A percentile compares a stretch with the other conserved stretches of the same genome.
These are phyloP conservation scores for Suaeda aralocaspica DNA, from an alignment of 148 eudicot genomes.

Conservation along the genomic window DNA sequence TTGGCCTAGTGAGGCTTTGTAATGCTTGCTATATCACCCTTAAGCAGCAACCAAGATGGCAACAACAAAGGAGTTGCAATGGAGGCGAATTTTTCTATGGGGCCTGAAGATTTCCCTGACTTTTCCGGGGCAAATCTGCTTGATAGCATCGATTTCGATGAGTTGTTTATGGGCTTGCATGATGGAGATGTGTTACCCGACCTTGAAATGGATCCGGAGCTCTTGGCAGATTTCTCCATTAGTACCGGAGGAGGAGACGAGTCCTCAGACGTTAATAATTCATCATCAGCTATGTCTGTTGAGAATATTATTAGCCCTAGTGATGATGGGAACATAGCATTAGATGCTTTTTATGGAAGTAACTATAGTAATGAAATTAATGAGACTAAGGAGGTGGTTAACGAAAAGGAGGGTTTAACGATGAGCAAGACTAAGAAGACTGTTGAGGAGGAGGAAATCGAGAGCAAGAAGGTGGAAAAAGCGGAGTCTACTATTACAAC, in stretches of 20 bases:
- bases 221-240: constrained; percentile 31
- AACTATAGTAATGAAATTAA: background rate
- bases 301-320: constrained; percentile 29
- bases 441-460: constrained; percentile 21
- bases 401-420: background rate
- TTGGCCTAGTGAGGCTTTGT: background rate
- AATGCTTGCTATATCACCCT: constrained; percentile 48
- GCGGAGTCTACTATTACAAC: background rate
- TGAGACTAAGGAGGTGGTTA: background rate
- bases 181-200: constrained; percentile 35
- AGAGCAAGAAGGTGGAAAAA: constrained; percentile 18
- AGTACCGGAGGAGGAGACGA: constrained; percentile 30
- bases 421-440: background rate
- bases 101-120: constrained; percentile 35
- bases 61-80: constrained; percentile 15
- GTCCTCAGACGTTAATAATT: constrained; percentile 10
- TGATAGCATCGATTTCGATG: constrained; percentile 56
- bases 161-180: constrained; percentile 42
- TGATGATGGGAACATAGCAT: constrained; percentile 20
- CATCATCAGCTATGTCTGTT: constrained; percentile 24
- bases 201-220: constrained; percentile 42
- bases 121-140: constrained; percentile 33
- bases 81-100: constrained; percentile 25
- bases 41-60: constrained; percentile 34
- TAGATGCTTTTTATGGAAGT: constrained; percentile 11